Base-by-base conservation (phyloP, 2,329 filamentous ascomycete genomes). In the Aspergillus awamori region DNA sequence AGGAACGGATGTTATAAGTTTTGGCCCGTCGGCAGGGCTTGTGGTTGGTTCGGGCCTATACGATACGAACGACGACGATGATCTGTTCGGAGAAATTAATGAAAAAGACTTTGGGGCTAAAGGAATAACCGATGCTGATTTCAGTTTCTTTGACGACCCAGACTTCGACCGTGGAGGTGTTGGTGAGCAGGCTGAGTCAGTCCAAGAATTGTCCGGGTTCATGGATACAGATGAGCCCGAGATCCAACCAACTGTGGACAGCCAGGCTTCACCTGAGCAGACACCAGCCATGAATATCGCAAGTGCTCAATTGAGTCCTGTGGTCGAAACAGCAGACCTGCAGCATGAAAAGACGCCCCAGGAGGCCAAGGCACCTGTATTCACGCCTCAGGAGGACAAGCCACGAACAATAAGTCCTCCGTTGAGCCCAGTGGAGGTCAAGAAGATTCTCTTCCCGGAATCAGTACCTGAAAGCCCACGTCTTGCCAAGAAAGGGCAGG, bases 121-220 rank as follows among this genome's bases (percentile, higher is more conserved):
- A 66, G 81, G 80, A n/a, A 81, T 87, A 22, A 86, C 82, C 2
- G 86, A 88, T 67, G 85, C 82, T 4, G 86, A 89, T 67, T 89
- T 88, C 71, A 86, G 82, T 69, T 89, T 88, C 70, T 89, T 89
- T 66, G 86, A 89, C 69, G 82, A 83, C 33, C 82, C 82, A 51
- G 78, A 73, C 45, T 75, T 76, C 52, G 71, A 70, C 8, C 61
- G 62, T 7, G 67, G 72, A 56, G 67, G 61, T 48, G 60, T 61
- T 48, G 65, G 59, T 22, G 56, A 63, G 20, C 47, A 56, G n/a
- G 20, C 54, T 8, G 63, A 64, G n/a, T 59, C 66, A 51, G 28
- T 39, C 6, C 59, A 65, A 39, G 66, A 65, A 28, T 55, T 59
- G 13, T 53, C 63, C 43, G 59, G 68, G 49, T 63, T 63, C 26